Evolutionary conservation across 495 filamentous ascomycete species (phyloP), one percentile per base, ranked within the genome.

Genomic region (Bathelium albidoporum): DNA sequence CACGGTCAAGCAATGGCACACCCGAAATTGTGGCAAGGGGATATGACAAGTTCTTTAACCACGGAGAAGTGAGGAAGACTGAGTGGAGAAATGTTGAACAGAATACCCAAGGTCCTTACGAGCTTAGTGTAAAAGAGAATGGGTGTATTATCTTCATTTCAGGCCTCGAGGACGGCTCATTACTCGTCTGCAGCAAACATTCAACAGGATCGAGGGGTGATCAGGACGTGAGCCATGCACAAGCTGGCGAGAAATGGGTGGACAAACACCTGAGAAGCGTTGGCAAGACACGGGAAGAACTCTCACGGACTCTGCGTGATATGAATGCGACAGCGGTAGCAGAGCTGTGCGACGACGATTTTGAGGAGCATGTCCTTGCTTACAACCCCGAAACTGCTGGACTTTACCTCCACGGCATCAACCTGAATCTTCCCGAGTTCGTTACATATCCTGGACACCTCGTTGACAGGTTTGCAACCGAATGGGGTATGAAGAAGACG

Each of bases 31-130:
- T 80, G 1, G 83, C 85, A 36, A 83, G 94, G 62, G 94, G 94
- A 36, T 98, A 98, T 75, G 95, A 98, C 78, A 98, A 98, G 76
- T 98, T 98, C 79, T 97, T 97, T 84, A 98, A 98, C 70, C 79
- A 88, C 31, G 82, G 81, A 49, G 94, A 98, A 73, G 86, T 91
- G 1, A 71, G 76, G 14, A 80, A 84, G 34, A 97, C 94, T 0
- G 78, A 83, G 62, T 98, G 95, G 94, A 70, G 77, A 18, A 90
- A 89, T 72, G 88, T 98, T 60, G 77, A 87, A 68, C 75, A 75
- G 9, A 82, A 89, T 52, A 97, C 94, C 1, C 77, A 84, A 65
- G 92, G 89, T 0, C 95, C 94, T 0, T 98, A 97, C 68, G 95
- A 98, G 76, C 79, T 97, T 29, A 96, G 90, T 61, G 81, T 97